Base-by-base conservation (phyloP, 441 rosid genomes). In the Theobroma grandiflorum region DNA sequence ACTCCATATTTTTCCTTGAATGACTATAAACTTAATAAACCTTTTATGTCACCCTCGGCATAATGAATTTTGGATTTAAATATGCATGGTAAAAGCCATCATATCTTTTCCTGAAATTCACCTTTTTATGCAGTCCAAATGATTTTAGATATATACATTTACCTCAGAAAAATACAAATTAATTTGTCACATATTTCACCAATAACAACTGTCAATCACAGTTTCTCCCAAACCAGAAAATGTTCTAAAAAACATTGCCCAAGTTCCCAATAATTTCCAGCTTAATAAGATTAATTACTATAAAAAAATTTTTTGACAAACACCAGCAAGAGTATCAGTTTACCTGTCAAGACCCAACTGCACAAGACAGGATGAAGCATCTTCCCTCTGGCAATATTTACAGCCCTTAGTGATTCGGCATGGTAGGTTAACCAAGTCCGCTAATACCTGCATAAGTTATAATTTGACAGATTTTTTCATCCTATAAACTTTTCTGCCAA, bases 321-420 rank as follows among this genome's bases (percentile, higher is more conserved):
- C 3, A n/a, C 35, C 68, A 31, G 75, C 55, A 31, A 5, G 8
- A 53, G n/a, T 33, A 55, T 38, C 42, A 47, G 11, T 75, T 79
- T 81, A 82, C 87, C 88, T 81, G 72, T 85, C 84, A 80, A 40
- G 70, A 69, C 82, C 90, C 76, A 87, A 74, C 64, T 79, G 82
- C 77, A 88, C 90, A 9, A 88, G 87, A 72, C 90, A 88, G 38
- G 90, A 88, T 47, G 88, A 81, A 76, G 87, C 87, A 79, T 80
- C 82, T 63, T 84, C 88, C 75, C 85, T 84, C 62, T 33, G 52
- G 80, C 90, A 88, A 77, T 84, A 86, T 66, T 82, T 88, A 80
- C 90, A 85, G 71, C 90, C 90, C 80, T 79, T 84, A 22, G 86
- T 84, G 67, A 88, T 88, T 72, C 90, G 87, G 72, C 90, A 86